phyloP scores from a whole-genome alignment of 345 rosid genomes.

The Melastoma malabathricum region DNA sequence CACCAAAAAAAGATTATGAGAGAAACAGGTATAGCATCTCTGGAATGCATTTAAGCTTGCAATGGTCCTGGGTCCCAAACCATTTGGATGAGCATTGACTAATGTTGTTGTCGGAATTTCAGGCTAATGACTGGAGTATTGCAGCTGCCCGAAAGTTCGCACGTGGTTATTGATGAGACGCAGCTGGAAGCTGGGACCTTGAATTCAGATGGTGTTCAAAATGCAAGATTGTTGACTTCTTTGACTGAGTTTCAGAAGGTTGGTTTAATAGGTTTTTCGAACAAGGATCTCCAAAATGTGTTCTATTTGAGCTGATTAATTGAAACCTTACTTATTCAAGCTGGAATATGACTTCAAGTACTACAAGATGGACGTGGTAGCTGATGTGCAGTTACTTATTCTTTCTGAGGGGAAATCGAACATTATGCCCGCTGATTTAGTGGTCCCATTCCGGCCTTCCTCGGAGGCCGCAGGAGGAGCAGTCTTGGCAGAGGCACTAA shows the following conservation, averaged over 20 bases:
- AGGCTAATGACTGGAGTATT: constrained; percentile 61
- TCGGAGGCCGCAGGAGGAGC: constrained; percentile 21
- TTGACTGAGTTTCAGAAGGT: constrained; percentile 72
- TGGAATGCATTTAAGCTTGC: background rate
- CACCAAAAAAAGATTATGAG: constrained; percentile 76
- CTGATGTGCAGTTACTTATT: constrained; percentile 68
- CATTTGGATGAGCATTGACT: background rate
- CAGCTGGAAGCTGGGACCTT: constrained; percentile 64
- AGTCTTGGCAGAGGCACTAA: constrained; percentile 28
- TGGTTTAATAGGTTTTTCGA: constrained; percentile 1
- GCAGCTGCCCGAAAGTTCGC: constrained; percentile 77
- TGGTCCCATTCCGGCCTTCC: constrained; percentile 69
- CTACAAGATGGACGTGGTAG: constrained; percentile 76
- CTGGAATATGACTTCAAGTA: constrained; percentile 79
- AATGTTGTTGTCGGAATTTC: constrained; percentile 8
- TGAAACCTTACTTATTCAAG: constrained; percentile 20
- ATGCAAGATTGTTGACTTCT: constrained; percentile 53
- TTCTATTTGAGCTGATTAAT: constrained; percentile 1
- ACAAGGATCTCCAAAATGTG: background rate
- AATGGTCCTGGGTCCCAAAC: background rate
- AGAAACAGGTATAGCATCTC: constrained; percentile 33
- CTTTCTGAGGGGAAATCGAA: constrained; percentile 83
- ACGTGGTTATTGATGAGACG: constrained; percentile 70
- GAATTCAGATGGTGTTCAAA: constrained; percentile 65
- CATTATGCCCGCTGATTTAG: constrained; percentile 68